phyloP scores from a whole-genome alignment of 345 rosid genomes.

The Leavenworthia alabamica region DNA sequence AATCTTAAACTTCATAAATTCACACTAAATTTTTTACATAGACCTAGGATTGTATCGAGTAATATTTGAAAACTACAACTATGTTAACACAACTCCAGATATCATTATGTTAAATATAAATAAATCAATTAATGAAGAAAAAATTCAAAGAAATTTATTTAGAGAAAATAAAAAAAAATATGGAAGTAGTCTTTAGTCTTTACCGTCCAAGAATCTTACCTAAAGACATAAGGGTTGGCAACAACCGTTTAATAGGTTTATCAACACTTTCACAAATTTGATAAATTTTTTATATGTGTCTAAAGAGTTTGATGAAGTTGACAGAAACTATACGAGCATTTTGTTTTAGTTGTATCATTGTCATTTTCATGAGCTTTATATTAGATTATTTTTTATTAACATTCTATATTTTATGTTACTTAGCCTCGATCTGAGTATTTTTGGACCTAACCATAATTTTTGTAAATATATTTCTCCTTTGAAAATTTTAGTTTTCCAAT shows the following conservation, averaged over 20 bases:
- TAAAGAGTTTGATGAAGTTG: conserved; percentile 16
- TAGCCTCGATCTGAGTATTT: conserved; percentile 5
- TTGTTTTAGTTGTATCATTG: neutral
- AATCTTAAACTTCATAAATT: too few species aligned
- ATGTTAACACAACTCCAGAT: neutral
- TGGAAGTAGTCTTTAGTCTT: conserved; percentile 7
- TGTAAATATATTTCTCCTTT: neutral
- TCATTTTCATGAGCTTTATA: conserved; percentile 18
- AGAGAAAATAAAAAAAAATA: neutral
- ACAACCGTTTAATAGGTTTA: conserved; percentile 10
- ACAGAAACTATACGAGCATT: conserved; percentile 7
- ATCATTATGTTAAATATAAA: neutral
- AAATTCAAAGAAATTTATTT: neutral
- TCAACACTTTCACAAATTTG: conserved; percentile 4
- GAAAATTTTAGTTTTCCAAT: neutral
- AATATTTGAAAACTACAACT: neutral
- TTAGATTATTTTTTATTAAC: neutral
- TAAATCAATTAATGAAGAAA: neutral
- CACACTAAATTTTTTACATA: too few species aligned
- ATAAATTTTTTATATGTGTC: neutral
- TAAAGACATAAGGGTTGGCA: conserved; percentile 23
- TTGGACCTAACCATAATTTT: neutral
- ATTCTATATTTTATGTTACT: neutral
- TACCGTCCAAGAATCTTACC: conserved; percentile 14
- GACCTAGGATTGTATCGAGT: neutral